These are phyloP conservation scores for Stagonosporopsis rhizophila DNA, from an alignment of 2,329 filamentous ascomycete species.

Conservation along the genomic window DNA sequence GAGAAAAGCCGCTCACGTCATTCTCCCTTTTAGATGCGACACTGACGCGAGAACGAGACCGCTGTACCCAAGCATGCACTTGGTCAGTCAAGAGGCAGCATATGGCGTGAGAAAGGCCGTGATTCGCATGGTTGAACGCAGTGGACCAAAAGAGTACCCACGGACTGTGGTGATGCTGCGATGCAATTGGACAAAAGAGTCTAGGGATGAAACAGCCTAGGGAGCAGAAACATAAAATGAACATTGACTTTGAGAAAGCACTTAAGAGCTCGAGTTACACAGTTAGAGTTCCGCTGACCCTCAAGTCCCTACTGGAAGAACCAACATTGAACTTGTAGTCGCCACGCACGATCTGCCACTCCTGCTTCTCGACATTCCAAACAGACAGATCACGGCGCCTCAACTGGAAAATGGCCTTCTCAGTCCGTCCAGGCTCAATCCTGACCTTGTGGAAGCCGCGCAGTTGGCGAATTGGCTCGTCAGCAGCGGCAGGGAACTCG, in stretches of 20 bases:
- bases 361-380: slow-evolving; percentile 43
- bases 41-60: slow-evolving; percentile 1
- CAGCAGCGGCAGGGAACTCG: slow-evolving; percentile 41
- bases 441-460: slow-evolving; percentile 48
- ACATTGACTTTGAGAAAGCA: neutral
- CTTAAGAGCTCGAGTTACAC: slow-evolving; percentile 23
- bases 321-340: slow-evolving; percentile 45
- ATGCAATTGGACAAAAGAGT: neutral
- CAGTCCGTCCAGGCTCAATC: slow-evolving; percentile 38
- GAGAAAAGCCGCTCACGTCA: slow-evolving; percentile 5
- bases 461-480: slow-evolving; percentile 45
- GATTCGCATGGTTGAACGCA: neutral
- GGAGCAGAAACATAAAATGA: neutral
- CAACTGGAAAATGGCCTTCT: slow-evolving; percentile 44
- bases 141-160: neutral
- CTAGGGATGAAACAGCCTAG: neutral
- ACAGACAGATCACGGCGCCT: slow-evolving; percentile 48
- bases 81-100: neutral
- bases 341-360: slow-evolving; percentile 46
- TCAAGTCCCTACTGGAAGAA: slow-evolving; percentile 47
- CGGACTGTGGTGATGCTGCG: too few species aligned
- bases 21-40: neutral
- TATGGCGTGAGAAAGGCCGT: neutral
- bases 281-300: slow-evolving; percentile 42
- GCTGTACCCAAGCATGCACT: neutral